These are phyloP conservation scores for Nothophytophthora sp. DNA, from an alignment of 352 stramenopile genomes.

Conservation along the genomic window DNA sequence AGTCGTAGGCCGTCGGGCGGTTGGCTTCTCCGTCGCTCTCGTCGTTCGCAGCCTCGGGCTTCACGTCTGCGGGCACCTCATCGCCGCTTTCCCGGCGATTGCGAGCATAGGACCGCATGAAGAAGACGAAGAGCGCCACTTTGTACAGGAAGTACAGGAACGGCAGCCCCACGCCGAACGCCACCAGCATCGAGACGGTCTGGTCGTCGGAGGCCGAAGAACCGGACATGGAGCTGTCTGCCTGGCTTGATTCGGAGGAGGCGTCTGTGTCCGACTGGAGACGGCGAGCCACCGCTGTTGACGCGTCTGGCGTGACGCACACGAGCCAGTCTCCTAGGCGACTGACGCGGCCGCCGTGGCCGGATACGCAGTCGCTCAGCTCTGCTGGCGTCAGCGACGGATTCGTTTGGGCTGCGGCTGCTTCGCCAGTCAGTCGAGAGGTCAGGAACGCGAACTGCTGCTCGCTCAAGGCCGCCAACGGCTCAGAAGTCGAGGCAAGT, in stretches of 20 bases:
- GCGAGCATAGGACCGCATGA: conserved; percentile 26
- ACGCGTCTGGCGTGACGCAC: conserved; percentile 20
- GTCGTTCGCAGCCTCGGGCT: conserved; percentile 5
- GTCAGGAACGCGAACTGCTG: conserved; percentile 19
- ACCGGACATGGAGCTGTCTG: conserved; percentile 3
- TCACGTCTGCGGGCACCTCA: not conserved
- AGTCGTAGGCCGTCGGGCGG: conserved; percentile 25
- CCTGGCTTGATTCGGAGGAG: not conserved
- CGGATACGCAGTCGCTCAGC: conserved; percentile 5
- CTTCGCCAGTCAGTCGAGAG: not conserved
- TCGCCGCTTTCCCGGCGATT: conserved; percentile 1
- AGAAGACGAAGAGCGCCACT: conserved; percentile 36
- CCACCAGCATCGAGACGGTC: conserved; percentile 28
- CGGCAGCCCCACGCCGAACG: conserved; percentile 31
- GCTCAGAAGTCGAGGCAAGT: conserved; percentile 2
- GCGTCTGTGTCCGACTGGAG: conserved; percentile 6
- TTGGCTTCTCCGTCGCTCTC: conserved; percentile 18
- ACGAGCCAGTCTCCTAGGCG: conserved; percentile 11
- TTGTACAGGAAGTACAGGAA: conserved; percentile 48
- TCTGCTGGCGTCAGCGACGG: not conserved
- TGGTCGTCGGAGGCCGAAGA: conserved; percentile 6
- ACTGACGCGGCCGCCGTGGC: conserved; percentile 9
- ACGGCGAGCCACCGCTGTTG: conserved; percentile 9
- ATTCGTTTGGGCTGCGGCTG: not conserved
- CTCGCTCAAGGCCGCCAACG: conserved; percentile 16